Percentiles rank a stretch among this genome's conserved stretches.
Evolutionary conservation across 371 early-diverging fungal species (phyloP).

Genomic region (Mortierella sp.): DNA sequence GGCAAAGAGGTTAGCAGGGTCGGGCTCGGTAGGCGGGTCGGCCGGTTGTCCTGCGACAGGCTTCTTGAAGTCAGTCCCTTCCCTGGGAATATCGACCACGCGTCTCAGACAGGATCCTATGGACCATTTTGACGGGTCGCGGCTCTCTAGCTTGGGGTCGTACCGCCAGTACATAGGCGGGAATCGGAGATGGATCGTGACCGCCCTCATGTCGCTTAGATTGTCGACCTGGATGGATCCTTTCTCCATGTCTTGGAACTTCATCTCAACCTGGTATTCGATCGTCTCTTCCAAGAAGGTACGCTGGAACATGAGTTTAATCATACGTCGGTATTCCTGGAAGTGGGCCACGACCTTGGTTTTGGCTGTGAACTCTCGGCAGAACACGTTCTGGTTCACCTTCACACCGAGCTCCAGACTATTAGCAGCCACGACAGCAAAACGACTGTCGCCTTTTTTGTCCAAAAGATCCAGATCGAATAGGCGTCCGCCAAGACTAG

Average conservation of each 20-base stretch:
- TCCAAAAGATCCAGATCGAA: slow-evolving; percentile 1
- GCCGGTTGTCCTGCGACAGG: not conserved
- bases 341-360: slow-evolving; percentile 11
- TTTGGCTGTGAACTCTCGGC: slow-evolving; percentile 20
- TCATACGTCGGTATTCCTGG: slow-evolving; percentile 9
- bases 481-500: not conserved
- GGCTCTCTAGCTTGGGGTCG: slow-evolving; percentile 17
- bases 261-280: slow-evolving; percentile 44
- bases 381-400: slow-evolving; percentile 9
- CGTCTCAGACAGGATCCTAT: slow-evolving; percentile 24
- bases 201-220: not conserved
- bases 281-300: slow-evolving; percentile 18
- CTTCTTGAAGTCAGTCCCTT: not conserved
- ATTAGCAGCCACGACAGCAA: slow-evolving; percentile 2
- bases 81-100: slow-evolving; percentile 31
- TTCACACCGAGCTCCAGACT: slow-evolving; percentile 34
- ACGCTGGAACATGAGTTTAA: slow-evolving; percentile 33
- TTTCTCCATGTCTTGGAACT: slow-evolving; percentile 39
- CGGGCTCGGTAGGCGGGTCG: slow-evolving; percentile 22
- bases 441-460: not conserved
- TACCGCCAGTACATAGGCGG: slow-evolving; percentile 42
- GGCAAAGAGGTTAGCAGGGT: slow-evolving; percentile 21
- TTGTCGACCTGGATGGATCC: slow-evolving; percentile 30
- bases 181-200: slow-evolving; percentile 32
- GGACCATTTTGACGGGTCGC: slow-evolving; percentile 17